phyloP scores from a whole-genome alignment of 768 basidiomycete species.

The Tylopilus felleus region DNA sequence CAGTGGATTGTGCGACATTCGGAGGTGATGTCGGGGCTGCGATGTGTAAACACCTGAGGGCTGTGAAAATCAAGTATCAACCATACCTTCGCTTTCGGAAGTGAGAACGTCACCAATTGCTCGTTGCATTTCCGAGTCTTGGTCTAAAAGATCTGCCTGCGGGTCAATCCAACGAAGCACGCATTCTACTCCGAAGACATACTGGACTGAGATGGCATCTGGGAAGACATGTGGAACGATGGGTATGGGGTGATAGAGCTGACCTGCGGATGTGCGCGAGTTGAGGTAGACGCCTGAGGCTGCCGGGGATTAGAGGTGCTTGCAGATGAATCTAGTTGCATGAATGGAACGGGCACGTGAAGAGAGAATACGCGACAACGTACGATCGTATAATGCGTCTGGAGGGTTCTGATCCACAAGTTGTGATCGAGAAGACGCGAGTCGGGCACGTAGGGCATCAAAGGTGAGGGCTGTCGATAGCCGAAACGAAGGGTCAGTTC shows the following conservation, averaged over 20 bases:
- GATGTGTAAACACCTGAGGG: background rate
- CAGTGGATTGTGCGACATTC: conserved; percentile 3
- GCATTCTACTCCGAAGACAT: conserved; percentile 17
- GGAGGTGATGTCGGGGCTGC: conserved; percentile 14
- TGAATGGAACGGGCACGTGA: background rate
- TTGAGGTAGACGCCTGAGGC: conserved; percentile 29
- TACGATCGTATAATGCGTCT: conserved; percentile 36
- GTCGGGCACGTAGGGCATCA: conserved; percentile 45
- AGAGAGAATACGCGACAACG: conserved; percentile 11
- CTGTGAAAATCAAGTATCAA: background rate
- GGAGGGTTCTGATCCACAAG: conserved; percentile 36
- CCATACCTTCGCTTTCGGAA: conserved; percentile 42
- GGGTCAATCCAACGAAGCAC: conserved; percentile 1
- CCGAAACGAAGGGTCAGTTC: conserved; percentile 37
- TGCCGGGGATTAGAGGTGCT: conserved; percentile 11
- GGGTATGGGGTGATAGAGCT: conserved; percentile 55
- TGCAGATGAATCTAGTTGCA: conserved; percentile 16
- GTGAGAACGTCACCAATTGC: conserved; percentile 55
- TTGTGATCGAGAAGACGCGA: conserved; percentile 37
- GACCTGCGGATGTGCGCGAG: conserved; percentile 42
- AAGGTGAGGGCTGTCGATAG: conserved; percentile 46
- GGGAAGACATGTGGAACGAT: conserved; percentile 53
- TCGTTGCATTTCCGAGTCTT: conserved; percentile 70
- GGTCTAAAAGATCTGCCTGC: conserved; percentile 57
- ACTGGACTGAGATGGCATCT: conserved; percentile 54